Percentiles rank a stretch among this genome's conserved stretches.
Evolutionary conservation across 495 filamentous ascomycete species (phyloP).

Genomic region (Oidiodendron maius): DNA sequence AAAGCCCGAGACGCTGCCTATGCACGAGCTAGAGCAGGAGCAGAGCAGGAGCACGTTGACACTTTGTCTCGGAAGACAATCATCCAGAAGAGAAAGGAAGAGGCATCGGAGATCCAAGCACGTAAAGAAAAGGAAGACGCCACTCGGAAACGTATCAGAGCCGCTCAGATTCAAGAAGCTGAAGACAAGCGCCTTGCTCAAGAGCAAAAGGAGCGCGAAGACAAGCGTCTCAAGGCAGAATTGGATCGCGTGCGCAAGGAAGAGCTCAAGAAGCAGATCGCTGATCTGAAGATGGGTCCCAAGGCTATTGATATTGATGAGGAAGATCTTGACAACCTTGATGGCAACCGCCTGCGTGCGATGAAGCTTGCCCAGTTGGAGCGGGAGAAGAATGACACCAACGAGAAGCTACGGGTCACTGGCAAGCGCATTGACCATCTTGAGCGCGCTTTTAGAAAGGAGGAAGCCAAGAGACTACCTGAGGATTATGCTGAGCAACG

Average conservation of each 20-base stretch:
- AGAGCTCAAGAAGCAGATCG: conserved; percentile 91
- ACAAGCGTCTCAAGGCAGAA: conserved; percentile 82
- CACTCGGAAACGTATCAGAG: conserved; percentile 71
- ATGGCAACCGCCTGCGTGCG: conserved; percentile 80
- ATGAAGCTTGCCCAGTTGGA: conserved; percentile 94
- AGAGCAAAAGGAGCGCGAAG: conserved; percentile 86
- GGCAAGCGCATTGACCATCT: conserved; percentile 96
- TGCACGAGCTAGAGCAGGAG: conserved; percentile 73
- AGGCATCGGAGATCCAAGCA: conserved; percentile 76
- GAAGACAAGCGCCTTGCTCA: conserved; percentile 82
- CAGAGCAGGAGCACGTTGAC: conserved; percentile 87
- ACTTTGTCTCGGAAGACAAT: conserved; percentile 79
- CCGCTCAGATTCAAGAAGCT: conserved; percentile 79
- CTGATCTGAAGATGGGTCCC: conserved; percentile 76
- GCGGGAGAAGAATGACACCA: conserved; percentile 92
- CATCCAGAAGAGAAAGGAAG: conserved; percentile 95
- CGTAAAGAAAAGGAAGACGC: conserved; percentile 90
- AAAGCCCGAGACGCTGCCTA: conserved; percentile 77
- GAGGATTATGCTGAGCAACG: conserved; percentile 83
- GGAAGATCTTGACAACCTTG: conserved; percentile 68
- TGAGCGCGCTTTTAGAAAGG: conserved; percentile 91
- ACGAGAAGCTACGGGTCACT: conserved; percentile 82
- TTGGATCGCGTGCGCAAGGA: conserved; percentile 86
- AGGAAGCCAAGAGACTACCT: conserved; percentile 86
- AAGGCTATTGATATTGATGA: conserved; percentile 83